Evolutionary conservation across 768 basidiomycete species (phyloP).

Genomic region (Stropharia rugosoannulata): DNA sequence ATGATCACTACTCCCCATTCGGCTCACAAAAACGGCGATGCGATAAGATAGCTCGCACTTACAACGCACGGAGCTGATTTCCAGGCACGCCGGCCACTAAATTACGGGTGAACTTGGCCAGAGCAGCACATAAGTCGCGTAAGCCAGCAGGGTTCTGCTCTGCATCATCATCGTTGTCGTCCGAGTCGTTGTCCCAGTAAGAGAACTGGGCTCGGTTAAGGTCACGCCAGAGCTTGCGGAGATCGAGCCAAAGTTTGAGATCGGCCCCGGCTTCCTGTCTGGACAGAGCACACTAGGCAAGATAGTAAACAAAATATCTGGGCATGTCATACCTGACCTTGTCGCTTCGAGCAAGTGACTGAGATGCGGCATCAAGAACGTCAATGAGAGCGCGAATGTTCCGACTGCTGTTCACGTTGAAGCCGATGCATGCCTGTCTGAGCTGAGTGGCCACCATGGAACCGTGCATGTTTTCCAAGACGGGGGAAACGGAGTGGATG

Average conservation of each 20-base stretch:
- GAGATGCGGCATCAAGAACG: constrained; percentile 50
- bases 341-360: constrained; percentile 48
- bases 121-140: constrained; percentile 40
- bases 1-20: constrained; percentile 6
- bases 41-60: constrained; percentile 29
- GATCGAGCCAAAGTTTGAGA: constrained; percentile 52
- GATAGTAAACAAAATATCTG: neutral
- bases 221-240: constrained; percentile 58
- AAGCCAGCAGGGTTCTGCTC: constrained; percentile 32
- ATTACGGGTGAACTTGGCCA: constrained; percentile 84
- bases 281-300: neutral
- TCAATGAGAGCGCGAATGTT: constrained; percentile 29
- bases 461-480: constrained; percentile 16
- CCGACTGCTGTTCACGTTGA: constrained; percentile 36
- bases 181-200: constrained; percentile 48
- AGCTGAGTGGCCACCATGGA: constrained; percentile 31
- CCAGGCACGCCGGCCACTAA: constrained; percentile 69
- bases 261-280: constrained; percentile 35
- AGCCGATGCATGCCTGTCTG: constrained; percentile 39
- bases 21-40: constrained; percentile 1
- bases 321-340: constrained; percentile 31
- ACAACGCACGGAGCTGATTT: constrained; percentile 80
- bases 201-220: constrained; percentile 47
- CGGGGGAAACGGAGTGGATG: constrained; percentile 6
- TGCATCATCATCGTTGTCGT: constrained; percentile 30